phyloP scores from a whole-genome alignment of 805 yeast genomes.

The Metschnikowia drakensbergensis region DNA sequence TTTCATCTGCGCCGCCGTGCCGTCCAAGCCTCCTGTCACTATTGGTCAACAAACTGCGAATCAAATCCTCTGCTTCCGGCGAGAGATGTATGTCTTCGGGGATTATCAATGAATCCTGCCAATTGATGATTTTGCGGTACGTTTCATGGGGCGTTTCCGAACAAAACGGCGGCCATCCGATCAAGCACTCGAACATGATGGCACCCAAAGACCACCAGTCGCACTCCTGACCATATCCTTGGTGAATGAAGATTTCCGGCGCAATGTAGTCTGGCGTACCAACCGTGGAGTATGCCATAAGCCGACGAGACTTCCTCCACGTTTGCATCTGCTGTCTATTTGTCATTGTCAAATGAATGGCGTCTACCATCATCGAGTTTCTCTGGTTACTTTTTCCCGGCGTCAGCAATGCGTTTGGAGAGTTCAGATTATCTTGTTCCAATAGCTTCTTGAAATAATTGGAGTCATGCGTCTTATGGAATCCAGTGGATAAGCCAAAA shows the following conservation, averaged over 20 bases:
- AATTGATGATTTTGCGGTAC: slow-evolving; percentile 82
- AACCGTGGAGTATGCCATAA: slow-evolving; percentile 95
- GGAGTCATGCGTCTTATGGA: slow-evolving; percentile 89
- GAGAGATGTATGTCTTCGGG: slow-evolving; percentile 91
- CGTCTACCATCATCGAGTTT: slow-evolving; percentile 85
- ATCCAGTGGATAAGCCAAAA: slow-evolving; percentile 84
- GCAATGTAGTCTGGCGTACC: slow-evolving; percentile 97
- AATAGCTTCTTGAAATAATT: slow-evolving; percentile 78
- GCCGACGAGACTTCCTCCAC: slow-evolving; percentile 86
- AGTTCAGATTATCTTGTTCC: slow-evolving; percentile 51
- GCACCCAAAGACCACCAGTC: slow-evolving; percentile 99
- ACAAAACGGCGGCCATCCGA: slow-evolving; percentile 98
- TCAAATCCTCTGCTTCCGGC: slow-evolving; percentile 84
- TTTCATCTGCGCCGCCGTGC: slow-evolving; percentile 87
- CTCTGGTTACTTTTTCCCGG: slow-evolving; percentile 31
- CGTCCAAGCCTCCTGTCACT: slow-evolving; percentile 82
- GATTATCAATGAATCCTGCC: slow-evolving; percentile 82
- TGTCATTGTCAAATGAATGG: slow-evolving; percentile 92
- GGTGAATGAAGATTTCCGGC: slow-evolving; percentile 87
- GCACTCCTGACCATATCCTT: slow-evolving; percentile 95
- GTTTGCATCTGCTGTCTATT: slow-evolving; percentile 94
- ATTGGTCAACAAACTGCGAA: slow-evolving; percentile 68
- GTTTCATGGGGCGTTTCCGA: slow-evolving; percentile 94
- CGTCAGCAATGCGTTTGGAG: slow-evolving; percentile 17
- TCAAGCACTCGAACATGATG: slow-evolving; percentile 91